These are phyloP conservation scores for Tripterygium wilfordii DNA, from an alignment of 177 flowering plant genomes.

Conservation along the genomic window DNA sequence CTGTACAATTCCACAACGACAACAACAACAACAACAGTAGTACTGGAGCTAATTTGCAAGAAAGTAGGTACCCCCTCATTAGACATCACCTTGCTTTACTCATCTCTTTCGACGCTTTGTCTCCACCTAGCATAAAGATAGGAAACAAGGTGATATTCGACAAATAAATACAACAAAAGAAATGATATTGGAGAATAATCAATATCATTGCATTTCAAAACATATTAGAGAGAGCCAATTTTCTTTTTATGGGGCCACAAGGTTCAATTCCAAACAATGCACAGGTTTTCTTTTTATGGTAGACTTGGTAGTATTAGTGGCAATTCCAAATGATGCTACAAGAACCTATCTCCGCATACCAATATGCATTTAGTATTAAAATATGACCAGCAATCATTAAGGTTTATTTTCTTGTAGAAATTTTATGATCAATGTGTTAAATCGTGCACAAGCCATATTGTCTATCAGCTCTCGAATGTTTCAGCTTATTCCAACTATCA, in stretches of 20 bases:
- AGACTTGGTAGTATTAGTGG: no score
- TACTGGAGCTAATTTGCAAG: slow-evolving; percentile 15
- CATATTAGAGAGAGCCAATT: not conserved
- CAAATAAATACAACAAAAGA: not conserved
- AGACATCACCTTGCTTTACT: slow-evolving; percentile 10
- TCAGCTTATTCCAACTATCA: no score
- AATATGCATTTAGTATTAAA: no score
- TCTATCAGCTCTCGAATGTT: no score
- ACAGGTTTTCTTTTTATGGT: no score
- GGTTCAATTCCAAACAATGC: not conserved
- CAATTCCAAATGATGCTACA: no score
- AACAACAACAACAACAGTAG: slow-evolving; percentile 25
- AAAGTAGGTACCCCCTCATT: not conserved
- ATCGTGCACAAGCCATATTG: no score
- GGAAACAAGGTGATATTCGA: not conserved
- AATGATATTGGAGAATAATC: not conserved
- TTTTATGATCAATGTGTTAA: no score
- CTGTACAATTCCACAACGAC: slow-evolving; percentile 55
- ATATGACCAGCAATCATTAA: no score
- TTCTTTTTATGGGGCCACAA: not conserved
- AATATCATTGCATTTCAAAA: not conserved
- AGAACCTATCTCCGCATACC: no score
- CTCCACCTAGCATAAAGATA: slow-evolving; percentile 35
- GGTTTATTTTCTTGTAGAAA: no score
- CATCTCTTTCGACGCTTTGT: slow-evolving; percentile 46